A percentile compares a stretch with the other conserved stretches of the same genome.
These are phyloP conservation scores for Diaporthe ilicicola DNA, from an alignment of 2,329 filamentous ascomycete species.

Conservation along the genomic window DNA sequence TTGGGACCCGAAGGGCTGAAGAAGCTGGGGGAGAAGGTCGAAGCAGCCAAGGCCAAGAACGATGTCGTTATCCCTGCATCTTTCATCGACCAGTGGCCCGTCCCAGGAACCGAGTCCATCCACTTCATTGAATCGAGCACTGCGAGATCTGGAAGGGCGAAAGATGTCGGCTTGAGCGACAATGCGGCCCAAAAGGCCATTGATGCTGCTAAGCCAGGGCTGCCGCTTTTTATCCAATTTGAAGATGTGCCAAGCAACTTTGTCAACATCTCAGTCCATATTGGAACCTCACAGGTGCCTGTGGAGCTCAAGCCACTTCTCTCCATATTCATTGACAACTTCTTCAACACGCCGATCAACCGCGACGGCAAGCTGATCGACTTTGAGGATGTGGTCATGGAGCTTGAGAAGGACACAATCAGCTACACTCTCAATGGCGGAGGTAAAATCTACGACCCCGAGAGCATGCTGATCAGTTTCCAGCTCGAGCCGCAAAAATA, in stretches of 20 bases:
- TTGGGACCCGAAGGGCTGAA: conserved; percentile 85
- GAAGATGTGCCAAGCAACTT: conserved; percentile 95
- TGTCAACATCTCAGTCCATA: conserved; percentile 81
- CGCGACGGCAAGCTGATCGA: conserved; percentile 79
- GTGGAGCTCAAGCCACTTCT: conserved; percentile 86
- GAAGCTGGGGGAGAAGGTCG: conserved; percentile 77
- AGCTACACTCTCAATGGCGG: conserved; percentile 79
- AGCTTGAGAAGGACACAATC: conserved; percentile 90
- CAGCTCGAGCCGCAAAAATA: conserved; percentile 92
- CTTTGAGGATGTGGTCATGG: conserved; percentile 92
- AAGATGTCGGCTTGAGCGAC: conserved; percentile 70
- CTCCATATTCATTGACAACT: conserved; percentile 86
- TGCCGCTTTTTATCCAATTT: conserved; percentile 95
- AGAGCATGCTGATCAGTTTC: conserved; percentile 83
- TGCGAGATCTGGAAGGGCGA: conserved; percentile 82
- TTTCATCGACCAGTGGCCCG: conserved; percentile 81
- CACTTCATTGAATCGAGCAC: conserved; percentile 92
- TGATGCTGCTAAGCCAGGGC: conserved; percentile 68
- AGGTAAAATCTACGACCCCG: conserved; percentile 75
- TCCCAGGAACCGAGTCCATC: conserved; percentile 89
- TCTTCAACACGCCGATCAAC: conserved; percentile 90
- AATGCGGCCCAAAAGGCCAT: conserved; percentile 80
- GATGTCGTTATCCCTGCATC: conserved; percentile 84
- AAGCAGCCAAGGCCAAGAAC: conserved; percentile 87
- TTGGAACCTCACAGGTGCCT: conserved; percentile 81